Percentiles rank a stretch among this genome's conserved stretches.
These are phyloP conservation scores for Pleurostoma richardsiae DNA, from an alignment of 2,329 filamentous ascomycete species.

Conservation along the genomic window DNA sequence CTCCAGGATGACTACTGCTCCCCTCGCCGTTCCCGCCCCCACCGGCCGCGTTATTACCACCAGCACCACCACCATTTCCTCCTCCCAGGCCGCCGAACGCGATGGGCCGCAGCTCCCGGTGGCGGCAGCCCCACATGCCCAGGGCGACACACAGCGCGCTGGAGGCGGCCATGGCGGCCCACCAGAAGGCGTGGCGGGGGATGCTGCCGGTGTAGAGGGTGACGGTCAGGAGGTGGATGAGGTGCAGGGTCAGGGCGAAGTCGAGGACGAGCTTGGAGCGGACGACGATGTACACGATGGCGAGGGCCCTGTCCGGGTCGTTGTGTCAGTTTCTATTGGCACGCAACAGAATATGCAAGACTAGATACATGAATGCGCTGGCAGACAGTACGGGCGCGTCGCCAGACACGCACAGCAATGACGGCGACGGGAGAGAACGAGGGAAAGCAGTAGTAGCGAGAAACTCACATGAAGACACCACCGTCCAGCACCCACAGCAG, in stretches of 20 bases:
- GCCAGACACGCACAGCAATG: too few species aligned
- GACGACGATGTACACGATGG: conserved; percentile 76
- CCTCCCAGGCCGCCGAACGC: conserved; percentile 61
- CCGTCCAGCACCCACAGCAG: conserved; percentile 55
- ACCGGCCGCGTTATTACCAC: conserved; percentile 12
- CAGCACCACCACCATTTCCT: conserved; percentile 15
- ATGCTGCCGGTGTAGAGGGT: conserved; percentile 73
- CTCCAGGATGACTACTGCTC: conserved; percentile 6
- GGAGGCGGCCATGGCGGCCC: conserved; percentile 54
- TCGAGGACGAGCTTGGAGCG: conserved; percentile 93
- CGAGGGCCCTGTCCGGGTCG: conserved; percentile 59
- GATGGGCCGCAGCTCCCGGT: conserved; percentile 84
- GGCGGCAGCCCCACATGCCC: conserved; percentile 87
- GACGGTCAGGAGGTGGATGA: conserved; percentile 32
- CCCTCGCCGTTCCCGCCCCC: conserved; percentile 12
- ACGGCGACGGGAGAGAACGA: neutral
- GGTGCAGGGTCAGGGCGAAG: conserved; percentile 75
- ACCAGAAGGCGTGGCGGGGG: conserved; percentile 82
- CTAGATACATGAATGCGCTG: neutral
- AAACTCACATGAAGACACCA: conserved; percentile 43
- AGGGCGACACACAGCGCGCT: conserved; percentile 46
- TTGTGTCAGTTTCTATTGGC: neutral
- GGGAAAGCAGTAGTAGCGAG: neutral
- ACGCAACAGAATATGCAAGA: neutral
- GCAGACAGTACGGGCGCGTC: too few species aligned